Conservation (phyloP, 2,329 filamentous ascomycete species). For the Xylaria sp. region DNA sequence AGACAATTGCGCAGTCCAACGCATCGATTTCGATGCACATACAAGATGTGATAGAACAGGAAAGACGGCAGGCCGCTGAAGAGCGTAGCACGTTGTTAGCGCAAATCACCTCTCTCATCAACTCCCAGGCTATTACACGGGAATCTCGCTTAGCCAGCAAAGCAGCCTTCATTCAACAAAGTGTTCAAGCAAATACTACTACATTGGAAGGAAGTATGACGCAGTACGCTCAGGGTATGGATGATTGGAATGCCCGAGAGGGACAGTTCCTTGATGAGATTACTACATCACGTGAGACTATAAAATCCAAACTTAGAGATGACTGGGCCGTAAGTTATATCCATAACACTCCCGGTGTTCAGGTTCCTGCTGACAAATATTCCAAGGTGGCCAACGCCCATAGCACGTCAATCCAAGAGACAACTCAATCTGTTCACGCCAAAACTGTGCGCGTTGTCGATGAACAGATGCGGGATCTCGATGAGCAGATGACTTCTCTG, state of each 20-base stretch:
- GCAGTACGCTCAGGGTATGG: slow-evolving; percentile 76
- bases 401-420: slow-evolving; percentile 83
- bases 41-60: slow-evolving; percentile 76
- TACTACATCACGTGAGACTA: slow-evolving; percentile 75
- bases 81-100: slow-evolving; percentile 79
- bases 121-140: slow-evolving; percentile 77
- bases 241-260: slow-evolving; percentile 77
- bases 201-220: slow-evolving; percentile 72
- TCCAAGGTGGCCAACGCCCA: slow-evolving; percentile 76
- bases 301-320: slow-evolving; percentile 84
- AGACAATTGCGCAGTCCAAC: slow-evolving; percentile 74
- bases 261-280: slow-evolving; percentile 76
- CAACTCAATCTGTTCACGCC: slow-evolving; percentile 87
- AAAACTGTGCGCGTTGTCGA: slow-evolving; percentile 91
- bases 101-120: slow-evolving; percentile 82
- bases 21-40: slow-evolving; percentile 72
- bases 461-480: slow-evolving; percentile 86
- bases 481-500: slow-evolving; percentile 86
- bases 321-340: slow-evolving; percentile 79
- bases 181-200: slow-evolving; percentile 71
- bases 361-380: slow-evolving; percentile 41
- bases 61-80: slow-evolving; percentile 75
- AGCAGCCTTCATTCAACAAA: slow-evolving; percentile 70
- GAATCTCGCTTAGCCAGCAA: slow-evolving; percentile 74
- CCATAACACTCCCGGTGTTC: slow-evolving; percentile 52